Base-by-base conservation (phyloP, 2,329 filamentous ascomycete species). In the Drechslera avenae region DNA sequence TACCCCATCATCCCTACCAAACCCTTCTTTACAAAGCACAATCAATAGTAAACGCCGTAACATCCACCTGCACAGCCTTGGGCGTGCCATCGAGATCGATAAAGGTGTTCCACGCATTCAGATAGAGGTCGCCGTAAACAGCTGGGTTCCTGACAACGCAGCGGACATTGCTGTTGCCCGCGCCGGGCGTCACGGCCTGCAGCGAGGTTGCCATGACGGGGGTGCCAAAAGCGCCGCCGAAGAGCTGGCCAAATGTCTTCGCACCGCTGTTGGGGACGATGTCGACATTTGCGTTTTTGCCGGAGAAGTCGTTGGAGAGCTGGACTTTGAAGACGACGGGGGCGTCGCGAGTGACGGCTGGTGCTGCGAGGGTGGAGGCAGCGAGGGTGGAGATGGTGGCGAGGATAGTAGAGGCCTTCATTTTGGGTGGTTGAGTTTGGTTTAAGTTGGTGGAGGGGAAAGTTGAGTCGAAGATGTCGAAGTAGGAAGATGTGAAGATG, bases 21-120 rank as follows among this genome's bases (percentile, higher is more conserved):
- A 5, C 9, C 23, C 23, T 3, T 28, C 23, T 16, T 35, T 51
- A 57, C 18, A 40, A 26, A 21, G 47, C 18, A 34, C 58, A 59
- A 19, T 39, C 16, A 8, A 61, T 39, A 9, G 36, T 51, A 28
- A 57, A 55, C 7, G 31, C 39, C 5, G 40, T 48, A 17, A 59
- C 48, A 53, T 59, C 54, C 10, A 19, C 46, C 39, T 46, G 42
- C 9, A 46, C 10, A 1, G 48, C 50, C 39, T 30, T 17, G 2
- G 12, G 28, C 9, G 12, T 46, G 2, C 50, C 54, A 39, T 61
- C 56, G 13, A 61, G 36, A 26, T 59, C 50, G n/a, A 53, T 30
- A 40, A 51, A 59, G 4, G 58, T 61, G 32, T 43, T 49, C 46
- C 28, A 28, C 14, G 52, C 50, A n/a, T 54, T 59, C 36, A 61